Conservation (phyloP, 371 early-diverging fungal genomes). For the Mucor irregularis region DNA sequence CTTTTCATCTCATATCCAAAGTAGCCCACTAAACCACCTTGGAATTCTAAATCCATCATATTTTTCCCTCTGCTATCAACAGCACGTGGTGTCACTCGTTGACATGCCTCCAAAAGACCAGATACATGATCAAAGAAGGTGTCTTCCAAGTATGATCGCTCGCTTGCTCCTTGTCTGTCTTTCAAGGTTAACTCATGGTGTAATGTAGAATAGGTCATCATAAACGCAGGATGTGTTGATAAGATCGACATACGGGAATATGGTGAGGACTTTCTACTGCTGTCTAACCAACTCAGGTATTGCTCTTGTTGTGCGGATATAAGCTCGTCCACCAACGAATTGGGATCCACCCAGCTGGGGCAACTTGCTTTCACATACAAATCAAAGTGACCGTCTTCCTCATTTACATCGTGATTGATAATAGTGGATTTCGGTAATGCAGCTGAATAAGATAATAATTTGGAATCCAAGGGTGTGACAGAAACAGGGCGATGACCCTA, state of each 20-base stretch:
- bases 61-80: neutral
- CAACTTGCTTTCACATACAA: slow-evolving; percentile 13
- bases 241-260: slow-evolving; percentile 41
- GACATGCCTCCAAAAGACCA: slow-evolving; percentile 8
- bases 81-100: neutral
- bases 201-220: slow-evolving; percentile 42
- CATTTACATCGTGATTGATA: no score
- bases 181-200: slow-evolving; percentile 19
- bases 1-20: slow-evolving; percentile 94
- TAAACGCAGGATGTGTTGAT: slow-evolving; percentile 36
- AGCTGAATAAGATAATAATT: slow-evolving; percentile 12
- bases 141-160: neutral
- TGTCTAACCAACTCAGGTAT: slow-evolving; percentile 13
- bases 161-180: neutral
- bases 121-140: slow-evolving; percentile 44
- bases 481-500: slow-evolving; percentile 6
- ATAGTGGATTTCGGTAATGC: slow-evolving; percentile 1
- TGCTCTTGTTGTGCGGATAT: slow-evolving; percentile 9
- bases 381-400: neutral
- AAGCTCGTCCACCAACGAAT: slow-evolving; percentile 23
- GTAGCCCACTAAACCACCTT: slow-evolving; percentile 88
- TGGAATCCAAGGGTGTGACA: neutral
- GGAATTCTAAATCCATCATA: slow-evolving; percentile 50
- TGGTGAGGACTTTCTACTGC: slow-evolving; percentile 35
- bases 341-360: slow-evolving; percentile 31